A percentile compares a stretch with the other conserved stretches of the same genome.
Evolutionary conservation across 2,329 filamentous ascomycete species (phyloP).

Genomic region (Pezicula rhizophila): DNA sequence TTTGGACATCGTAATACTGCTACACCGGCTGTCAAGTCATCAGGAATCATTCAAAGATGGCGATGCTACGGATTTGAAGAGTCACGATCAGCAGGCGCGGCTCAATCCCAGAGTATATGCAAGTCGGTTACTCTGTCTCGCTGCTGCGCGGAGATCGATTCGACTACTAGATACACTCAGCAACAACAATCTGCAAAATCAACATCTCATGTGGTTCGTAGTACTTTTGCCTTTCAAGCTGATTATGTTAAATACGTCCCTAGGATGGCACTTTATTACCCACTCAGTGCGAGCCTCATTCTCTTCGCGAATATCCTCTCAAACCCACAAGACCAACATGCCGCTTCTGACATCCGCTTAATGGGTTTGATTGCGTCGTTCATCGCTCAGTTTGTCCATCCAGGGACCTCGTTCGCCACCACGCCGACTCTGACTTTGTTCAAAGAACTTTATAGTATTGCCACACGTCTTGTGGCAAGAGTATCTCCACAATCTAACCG

Average conservation of each 20-base stretch:
- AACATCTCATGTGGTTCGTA: constrained; percentile 13
- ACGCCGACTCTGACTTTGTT: constrained; percentile 10
- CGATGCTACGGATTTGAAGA: constrained; percentile 2
- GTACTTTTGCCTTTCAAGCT: constrained; percentile 6
- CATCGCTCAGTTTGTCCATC: constrained; percentile 7
- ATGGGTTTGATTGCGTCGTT: constrained; percentile 66
- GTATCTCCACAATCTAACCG: constrained; percentile 3
- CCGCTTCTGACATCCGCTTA: constrained; percentile 75
- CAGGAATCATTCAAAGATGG: constrained; percentile 8
- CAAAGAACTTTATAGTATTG: constrained; percentile 10
- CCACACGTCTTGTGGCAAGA: constrained; percentile 10
- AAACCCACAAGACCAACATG: constrained; percentile 80
- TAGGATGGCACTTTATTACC: constrained; percentile 59
- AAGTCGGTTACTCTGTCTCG: constrained; percentile 15
- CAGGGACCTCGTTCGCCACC: constrained; percentile 6
- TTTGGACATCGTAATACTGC: constrained; percentile 14
- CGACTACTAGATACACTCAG: constrained; percentile 11
- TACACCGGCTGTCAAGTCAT: constrained; percentile 17
- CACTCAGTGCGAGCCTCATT: constrained; percentile 84
- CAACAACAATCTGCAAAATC: constrained; percentile 9
- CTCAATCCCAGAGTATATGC: constrained; percentile 15
- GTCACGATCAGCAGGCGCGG: constrained; percentile 3
- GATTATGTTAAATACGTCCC: constrained; percentile 2
- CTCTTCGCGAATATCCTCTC: constrained; percentile 92
- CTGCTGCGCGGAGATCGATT: constrained; percentile 16